Conservation (phyloP, 768 basidiomycete species). For the Phallus indusiatus region DNA sequence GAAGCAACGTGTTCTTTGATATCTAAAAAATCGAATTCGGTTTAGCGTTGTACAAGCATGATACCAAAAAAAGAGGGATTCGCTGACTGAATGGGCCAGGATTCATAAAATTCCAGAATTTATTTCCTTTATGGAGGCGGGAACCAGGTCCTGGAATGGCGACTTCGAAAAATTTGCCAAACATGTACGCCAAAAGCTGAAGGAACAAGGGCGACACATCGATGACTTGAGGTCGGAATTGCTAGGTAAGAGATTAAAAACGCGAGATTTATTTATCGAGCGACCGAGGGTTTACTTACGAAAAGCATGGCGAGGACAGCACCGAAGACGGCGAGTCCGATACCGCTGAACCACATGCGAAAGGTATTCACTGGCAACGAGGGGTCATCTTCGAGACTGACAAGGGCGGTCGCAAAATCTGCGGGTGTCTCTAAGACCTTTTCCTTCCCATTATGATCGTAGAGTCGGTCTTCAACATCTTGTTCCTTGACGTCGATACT, state of each 20-base stretch:
- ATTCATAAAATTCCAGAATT: slow-evolving; percentile 8
- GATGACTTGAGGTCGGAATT: slow-evolving; percentile 6
- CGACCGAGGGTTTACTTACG: not conserved
- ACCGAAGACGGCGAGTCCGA: slow-evolving; percentile 14
- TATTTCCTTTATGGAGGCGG: not conserved
- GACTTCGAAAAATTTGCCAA: not conserved
- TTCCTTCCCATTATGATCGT: slow-evolving; percentile 5
- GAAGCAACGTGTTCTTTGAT: slow-evolving; percentile 6
- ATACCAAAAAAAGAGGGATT: not conserved
- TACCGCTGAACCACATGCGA: slow-evolving; percentile 52
- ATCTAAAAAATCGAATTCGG: not conserved
- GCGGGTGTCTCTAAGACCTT: slow-evolving; percentile 4
- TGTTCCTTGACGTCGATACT: not conserved
- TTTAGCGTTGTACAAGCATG: not conserved
- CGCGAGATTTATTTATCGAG: not conserved
- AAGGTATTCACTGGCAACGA: slow-evolving; percentile 32
- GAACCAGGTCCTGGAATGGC: slow-evolving; percentile 2
- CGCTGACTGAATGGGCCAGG: slow-evolving; percentile 3
- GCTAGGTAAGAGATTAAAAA: not conserved
- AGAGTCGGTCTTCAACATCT: not conserved
- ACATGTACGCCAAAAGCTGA: slow-evolving; percentile 7
- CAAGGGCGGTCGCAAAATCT: slow-evolving; percentile 5
- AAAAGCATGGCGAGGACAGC: slow-evolving; percentile 6
- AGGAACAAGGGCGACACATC: slow-evolving; percentile 3
- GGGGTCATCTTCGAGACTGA: slow-evolving; percentile 27